Base-by-base conservation (phyloP, 768 basidiomycete genomes). In the Rhizopogon rudus region DNA sequence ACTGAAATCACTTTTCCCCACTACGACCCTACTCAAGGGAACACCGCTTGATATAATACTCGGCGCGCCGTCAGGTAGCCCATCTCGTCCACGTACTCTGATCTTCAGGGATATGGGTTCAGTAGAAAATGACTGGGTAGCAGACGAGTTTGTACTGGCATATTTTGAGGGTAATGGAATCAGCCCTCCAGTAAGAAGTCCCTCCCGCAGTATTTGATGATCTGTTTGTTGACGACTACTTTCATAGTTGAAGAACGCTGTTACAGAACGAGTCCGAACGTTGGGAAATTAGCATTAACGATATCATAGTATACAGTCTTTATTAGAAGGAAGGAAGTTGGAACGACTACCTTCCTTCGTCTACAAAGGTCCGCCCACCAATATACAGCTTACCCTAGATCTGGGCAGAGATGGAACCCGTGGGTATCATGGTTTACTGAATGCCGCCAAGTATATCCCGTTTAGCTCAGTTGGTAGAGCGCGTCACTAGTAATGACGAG, bases 1-100 rank as follows among this genome's bases (percentile, higher is more conserved):
- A 61, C 78, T 93, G 50, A 89, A 89, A 63, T 81, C 87, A 1
- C 75, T 91, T 52, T 91, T 93, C 67, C 88, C 90, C 1, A 83
- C 80, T 64, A 77, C 86, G 16, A 78, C 83, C 13, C 73, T 91
- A 10, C 66, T 72, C n/a, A 91, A 91, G 63, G 80, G 83, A 60
- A 72, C 76, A 6, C 79, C 88, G 10, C 73, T 91, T 25, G 89
- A 92, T 62, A 78, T 91, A 40, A 77, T 86, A 45, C 73, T 91
- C 40, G 73, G 83, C 2, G 77, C 82, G 3, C 87, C 88, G 14
- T 67, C 65, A 2, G 57, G 54, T 9, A 74, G 77, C 16, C 66
- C 76, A 9, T 74, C 72, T 17, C 74, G 72, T 54, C 78, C 76
- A 22, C 79, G 88, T 29, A 71, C 75, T 17, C 66, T 91, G 44